phyloP scores from a whole-genome alignment of 2,329 filamentous ascomycete species.

The Laburnicola sp. region DNA sequence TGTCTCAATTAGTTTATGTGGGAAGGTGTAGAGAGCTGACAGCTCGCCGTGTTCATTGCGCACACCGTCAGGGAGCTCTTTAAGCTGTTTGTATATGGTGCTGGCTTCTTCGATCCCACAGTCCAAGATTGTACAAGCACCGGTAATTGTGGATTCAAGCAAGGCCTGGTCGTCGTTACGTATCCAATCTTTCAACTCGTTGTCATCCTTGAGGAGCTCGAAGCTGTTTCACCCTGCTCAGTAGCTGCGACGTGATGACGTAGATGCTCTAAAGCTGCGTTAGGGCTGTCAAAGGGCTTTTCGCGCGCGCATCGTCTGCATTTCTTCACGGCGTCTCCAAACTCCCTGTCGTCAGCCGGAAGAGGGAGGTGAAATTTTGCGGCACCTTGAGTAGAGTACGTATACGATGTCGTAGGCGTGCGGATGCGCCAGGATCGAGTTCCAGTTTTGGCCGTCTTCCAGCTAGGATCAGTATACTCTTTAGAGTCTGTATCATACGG shows the following conservation, averaged over 20 bases:
- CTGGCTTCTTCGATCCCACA: conserved; percentile 16
- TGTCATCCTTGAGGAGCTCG: not conserved
- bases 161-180: conserved; percentile 21
- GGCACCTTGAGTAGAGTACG: not conserved
- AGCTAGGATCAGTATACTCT: conserved; percentile 13
- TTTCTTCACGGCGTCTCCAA: conserved; percentile 17
- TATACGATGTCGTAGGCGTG: not conserved
- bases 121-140: conserved; percentile 19
- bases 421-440: conserved; percentile 27
- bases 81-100: conserved; percentile 16
- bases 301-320: conserved; percentile 24
- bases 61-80: conserved; percentile 33
- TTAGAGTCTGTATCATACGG: conserved; percentile 7
- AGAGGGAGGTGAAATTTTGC: conserved; percentile 3
- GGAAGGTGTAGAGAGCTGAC: conserved; percentile 31
- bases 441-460: conserved; percentile 10
- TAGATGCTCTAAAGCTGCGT: conserved; percentile 29
- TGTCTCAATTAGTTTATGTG: conserved; percentile 25
- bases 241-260: conserved; percentile 17
- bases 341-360: conserved; percentile 15
- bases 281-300: conserved; percentile 13
- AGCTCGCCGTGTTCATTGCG: conserved; percentile 27
- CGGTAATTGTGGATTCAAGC: conserved; percentile 26
- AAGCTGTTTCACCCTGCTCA: not conserved
- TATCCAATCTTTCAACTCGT: conserved; percentile 27